Evolutionary conservation across 768 basidiomycete species (phyloP), one percentile per base, ranked within the genome.

Genomic region (Tulasnella sp.): DNA sequence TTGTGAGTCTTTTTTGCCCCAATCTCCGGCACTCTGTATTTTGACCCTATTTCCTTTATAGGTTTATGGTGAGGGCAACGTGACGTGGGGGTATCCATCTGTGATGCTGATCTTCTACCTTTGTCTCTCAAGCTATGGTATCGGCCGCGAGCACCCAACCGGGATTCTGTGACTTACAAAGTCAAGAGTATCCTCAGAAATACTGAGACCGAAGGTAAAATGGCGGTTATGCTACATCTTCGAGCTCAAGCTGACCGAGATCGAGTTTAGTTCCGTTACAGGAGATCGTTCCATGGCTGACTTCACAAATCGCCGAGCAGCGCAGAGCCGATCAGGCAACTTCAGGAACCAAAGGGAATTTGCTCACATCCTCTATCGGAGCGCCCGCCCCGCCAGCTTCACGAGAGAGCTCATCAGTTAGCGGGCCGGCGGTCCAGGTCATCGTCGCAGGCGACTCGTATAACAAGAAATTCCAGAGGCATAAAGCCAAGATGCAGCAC

Each of bases 141-240:
- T 22, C 80, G 85, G 32, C 86, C 90, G 22, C 86, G 88, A 44
- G 81, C 81, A 16, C 82, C 80, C 37, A 84, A 86, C 22, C 81
- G 86, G 52, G 88, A 89, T 74, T 86, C 88, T 69, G 79, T 86
- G 9, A 88, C 88, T 0, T 93, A 90, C 84, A 92, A 89, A 77
- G 87, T 93, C 63, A 92, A 92, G 82, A 92, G 89, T 75, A 87
- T 94, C 29, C 82, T 94, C 66, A 89, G 87, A 78, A 89, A 89
- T 29, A 88, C 88, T 0, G 92, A 93, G 78, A 84, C 86, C 67
- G 91, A 92, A 78, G 80, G 91, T 90, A 74, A 73, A 86, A 77
- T 14, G 2, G n/a, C n/a, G n/a, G n/a, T 37, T 11, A 7, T 63
- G 35, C 1, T 59, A 14, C 44, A 16, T n/a, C 26, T 16, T 34